Conservation (phyloP, 225 moss, liverwort and hornwort genomes). For the Pseudoscleropodium purum region DNA sequence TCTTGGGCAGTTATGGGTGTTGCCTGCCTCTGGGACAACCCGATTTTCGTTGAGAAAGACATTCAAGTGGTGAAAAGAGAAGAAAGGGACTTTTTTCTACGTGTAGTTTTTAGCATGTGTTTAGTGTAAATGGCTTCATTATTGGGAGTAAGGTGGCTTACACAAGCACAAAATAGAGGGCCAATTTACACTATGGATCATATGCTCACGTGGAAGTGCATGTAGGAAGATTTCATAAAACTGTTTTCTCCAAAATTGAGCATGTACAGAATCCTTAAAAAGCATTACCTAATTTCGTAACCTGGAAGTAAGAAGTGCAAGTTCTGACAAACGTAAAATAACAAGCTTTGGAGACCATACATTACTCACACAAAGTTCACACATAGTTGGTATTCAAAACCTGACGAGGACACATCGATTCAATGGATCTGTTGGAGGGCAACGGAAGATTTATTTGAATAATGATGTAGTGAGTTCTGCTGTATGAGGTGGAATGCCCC, state of each 20-base stretch:
- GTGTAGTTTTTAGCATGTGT: neutral
- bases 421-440: neutral
- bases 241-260: neutral
- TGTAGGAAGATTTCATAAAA: neutral
- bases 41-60: neutral
- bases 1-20: neutral
- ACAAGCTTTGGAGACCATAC: neutral
- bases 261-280: neutral
- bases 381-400: neutral
- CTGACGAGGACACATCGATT: neutral
- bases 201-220: neutral
- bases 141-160: neutral
- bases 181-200: too few relatives aligned
- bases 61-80: neutral
- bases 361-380: neutral
- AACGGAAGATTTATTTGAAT: slow-evolving; percentile 6
- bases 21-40: neutral
- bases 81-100: neutral
- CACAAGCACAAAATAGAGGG: neutral
- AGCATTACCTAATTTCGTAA: neutral
- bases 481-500: neutral
- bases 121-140: neutral
- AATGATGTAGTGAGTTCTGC: neutral
- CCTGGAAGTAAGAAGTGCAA: neutral
- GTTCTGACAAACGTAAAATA: neutral